phyloP scores from a whole-genome alignment of 208 protist genomes.

The Leishmania tropica region DNA sequence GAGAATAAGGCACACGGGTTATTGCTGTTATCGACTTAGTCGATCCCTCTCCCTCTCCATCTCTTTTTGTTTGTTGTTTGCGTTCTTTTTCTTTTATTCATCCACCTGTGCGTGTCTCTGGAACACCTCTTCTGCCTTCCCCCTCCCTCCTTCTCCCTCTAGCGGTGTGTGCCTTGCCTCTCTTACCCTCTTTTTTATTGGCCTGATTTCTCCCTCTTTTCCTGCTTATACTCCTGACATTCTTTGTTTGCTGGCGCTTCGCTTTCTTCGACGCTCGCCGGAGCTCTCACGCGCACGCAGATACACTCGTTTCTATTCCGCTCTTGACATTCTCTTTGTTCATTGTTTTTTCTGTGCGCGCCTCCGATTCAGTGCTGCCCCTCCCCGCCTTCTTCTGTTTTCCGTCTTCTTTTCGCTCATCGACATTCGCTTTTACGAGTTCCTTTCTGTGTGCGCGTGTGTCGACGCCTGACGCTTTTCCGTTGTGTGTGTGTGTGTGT shows the following conservation, averaged over 20 bases:
- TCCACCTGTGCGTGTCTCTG: background rate
- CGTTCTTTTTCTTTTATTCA: background rate
- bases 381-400: background rate
- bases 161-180: background rate
- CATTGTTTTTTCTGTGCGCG: too few species aligned
- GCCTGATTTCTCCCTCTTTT: background rate
- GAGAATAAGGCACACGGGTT: background rate
- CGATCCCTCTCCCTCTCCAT: background rate
- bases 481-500: too few species aligned
- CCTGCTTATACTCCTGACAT: background rate
- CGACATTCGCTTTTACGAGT: too few species aligned
- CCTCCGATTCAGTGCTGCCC: background rate
- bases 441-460: background rate
- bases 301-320: too few species aligned
- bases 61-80: background rate
- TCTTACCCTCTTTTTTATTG: background rate
- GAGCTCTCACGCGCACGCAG: too few species aligned
- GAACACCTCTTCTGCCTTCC: background rate
- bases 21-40: too few species aligned
- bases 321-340: too few species aligned
- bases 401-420: conserved; percentile 4
- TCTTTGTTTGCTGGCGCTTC: background rate
- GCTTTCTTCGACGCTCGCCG: too few species aligned
- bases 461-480: too few species aligned
- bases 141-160: background rate